Base-by-base conservation (phyloP, 129 eudicot genomes). In the Deinandra increscens region DNA sequence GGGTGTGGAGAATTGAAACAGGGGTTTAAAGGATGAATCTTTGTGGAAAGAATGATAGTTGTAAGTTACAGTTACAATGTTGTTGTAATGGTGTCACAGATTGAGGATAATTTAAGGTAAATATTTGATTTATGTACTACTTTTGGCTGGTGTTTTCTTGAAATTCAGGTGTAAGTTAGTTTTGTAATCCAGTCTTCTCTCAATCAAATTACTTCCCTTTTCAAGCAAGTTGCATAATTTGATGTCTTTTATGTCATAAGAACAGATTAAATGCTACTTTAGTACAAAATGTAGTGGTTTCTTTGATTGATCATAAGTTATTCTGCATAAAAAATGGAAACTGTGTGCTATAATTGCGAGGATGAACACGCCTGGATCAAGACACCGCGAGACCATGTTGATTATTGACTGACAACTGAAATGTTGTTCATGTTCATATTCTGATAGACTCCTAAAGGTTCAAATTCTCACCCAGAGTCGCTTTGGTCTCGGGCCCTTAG, bases 1-100 rank as follows among this genome's bases (percentile, higher is more conserved):
- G 36, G 80, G 72, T 46, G 72, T 29, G 14, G 64, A 59, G 42
- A 59, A 59, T 59, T 59, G 41, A 59, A 26, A 26, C 38, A 23
- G 54, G 20, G 20, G 60, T 3, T 26, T 1, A 26, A 26, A 26
- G 31, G 1, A 26, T 26, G 3, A 26, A 26, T 26, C 31, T 26
- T 26, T 26, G 31, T 26, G 31, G 3, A 26, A 26, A 26, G 31
- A 26, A 26, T 26, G 31, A 4, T 53, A 46, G 53, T 4, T 56
- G 38, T 56, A 26, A 26, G 39, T 56, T 56, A 23, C 26, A 46
- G 63, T 23, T 56, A 23, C 38, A 56, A 13, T 56, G 37, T 34
- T 56, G 63, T 56, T 56, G 38, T 56, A 56, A 26, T 56, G 63
- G 39, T 39, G 26, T 18, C 63, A 56, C 63, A 26, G 39, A 15